Evolutionary conservation across 139 green algal genomes (phyloP).

Genomic region (Chlorella sp.): DNA sequence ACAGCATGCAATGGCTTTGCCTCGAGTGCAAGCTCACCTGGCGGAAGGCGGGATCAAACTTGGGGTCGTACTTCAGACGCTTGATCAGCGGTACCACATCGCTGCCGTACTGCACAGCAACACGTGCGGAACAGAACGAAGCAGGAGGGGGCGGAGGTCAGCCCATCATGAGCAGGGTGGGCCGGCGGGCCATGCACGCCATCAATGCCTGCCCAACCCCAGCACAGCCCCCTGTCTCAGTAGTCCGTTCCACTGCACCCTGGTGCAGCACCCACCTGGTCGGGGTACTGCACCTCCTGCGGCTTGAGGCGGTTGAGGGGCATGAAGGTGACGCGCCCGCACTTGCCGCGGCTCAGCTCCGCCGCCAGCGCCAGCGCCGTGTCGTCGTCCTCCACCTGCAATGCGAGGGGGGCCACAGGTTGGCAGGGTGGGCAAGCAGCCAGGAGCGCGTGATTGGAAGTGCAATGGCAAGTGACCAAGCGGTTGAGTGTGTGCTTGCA

Average conservation of each 20-base stretch:
- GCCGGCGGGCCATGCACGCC: neutral
- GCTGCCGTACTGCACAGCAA: slow-evolving; percentile 59
- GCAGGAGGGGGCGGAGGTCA: neutral
- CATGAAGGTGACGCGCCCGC: slow-evolving; percentile 94
- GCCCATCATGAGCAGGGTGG: neutral
- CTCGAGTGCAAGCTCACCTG: slow-evolving; percentile 50
- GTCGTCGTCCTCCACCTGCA: slow-evolving; percentile 88
- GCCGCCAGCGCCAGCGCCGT: slow-evolving; percentile 77
- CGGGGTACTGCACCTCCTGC: neutral
- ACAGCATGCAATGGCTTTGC: neutral
- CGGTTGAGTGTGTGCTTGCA: too few relatives aligned
- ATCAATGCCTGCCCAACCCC: neutral
- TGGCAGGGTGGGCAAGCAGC: too few relatives aligned
- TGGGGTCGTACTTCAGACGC: slow-evolving; percentile 73
- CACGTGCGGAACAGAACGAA: neutral
- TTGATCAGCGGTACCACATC: slow-evolving; percentile 84
- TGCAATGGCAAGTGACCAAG: too few relatives aligned
- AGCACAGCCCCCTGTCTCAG: too few relatives aligned
- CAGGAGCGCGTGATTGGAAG: too few relatives aligned
- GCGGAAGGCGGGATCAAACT: slow-evolving; percentile 70
- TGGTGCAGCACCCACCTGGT: neutral
- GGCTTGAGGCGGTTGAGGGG: slow-evolving; percentile 85
- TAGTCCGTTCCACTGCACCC: too few relatives aligned
- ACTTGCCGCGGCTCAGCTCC: slow-evolving; percentile 74
- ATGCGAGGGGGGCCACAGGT: neutral